These are phyloP conservation scores for Blakeslea trispora DNA, from an alignment of 371 early-diverging fungal genomes.

Conservation along the genomic window DNA sequence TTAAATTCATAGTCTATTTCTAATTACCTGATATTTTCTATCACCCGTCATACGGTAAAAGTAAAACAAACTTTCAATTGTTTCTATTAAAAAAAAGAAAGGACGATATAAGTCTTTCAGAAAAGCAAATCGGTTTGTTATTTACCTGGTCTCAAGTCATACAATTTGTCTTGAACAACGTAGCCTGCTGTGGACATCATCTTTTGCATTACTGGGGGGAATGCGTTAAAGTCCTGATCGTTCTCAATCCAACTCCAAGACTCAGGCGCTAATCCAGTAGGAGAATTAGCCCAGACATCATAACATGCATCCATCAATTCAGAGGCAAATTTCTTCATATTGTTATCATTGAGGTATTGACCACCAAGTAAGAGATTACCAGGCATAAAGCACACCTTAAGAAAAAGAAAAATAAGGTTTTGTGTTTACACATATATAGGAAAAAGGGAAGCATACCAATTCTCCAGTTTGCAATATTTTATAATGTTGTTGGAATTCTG, in stretches of 20 bases:
- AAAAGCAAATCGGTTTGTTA: too few species aligned
- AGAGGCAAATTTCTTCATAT: constrained; percentile 25
- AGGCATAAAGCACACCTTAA: constrained; percentile 52
- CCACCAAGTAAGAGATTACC: constrained; percentile 47
- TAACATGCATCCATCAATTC: constrained; percentile 47
- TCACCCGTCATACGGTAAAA: constrained; percentile 77
- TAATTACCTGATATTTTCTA: constrained; percentile 53
- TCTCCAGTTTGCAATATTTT: constrained; percentile 42
- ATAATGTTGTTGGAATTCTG: constrained; percentile 31
- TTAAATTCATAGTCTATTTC: neutral
- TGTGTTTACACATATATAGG: too few species aligned
- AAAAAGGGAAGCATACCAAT: constrained; percentile 43
- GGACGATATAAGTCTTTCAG: too few species aligned
- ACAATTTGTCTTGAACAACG: constrained; percentile 21
- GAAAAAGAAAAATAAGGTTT: too few species aligned
- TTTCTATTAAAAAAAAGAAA: constrained; percentile 63
- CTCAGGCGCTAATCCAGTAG: constrained; percentile 48
- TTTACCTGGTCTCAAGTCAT: constrained; percentile 55
- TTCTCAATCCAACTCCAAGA: constrained; percentile 50
- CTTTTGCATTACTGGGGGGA: constrained; percentile 30
- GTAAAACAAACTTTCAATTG: constrained; percentile 76
- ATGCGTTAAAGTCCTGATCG: constrained; percentile 19
- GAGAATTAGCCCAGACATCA: constrained; percentile 39
- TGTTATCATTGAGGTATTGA: constrained; percentile 31
- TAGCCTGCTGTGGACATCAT: constrained; percentile 29